Evolutionary conservation across 2,329 filamentous ascomycete species (phyloP).

Genomic region (Cephalotrichum gorgonifer): DNA sequence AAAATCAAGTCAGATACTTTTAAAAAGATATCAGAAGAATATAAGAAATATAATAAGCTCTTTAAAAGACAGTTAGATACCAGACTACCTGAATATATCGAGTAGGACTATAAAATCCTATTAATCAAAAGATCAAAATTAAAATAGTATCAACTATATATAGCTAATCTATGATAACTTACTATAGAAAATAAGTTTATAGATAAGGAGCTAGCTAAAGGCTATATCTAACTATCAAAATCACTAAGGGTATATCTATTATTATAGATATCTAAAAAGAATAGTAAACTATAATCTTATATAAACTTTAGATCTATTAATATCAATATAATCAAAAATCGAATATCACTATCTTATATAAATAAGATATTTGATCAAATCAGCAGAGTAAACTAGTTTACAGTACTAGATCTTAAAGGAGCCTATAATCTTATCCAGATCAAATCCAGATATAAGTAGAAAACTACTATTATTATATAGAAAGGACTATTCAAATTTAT

Average conservation of each 20-base stretch:
- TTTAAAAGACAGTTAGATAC: background rate
- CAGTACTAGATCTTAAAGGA: slow-evolving; percentile 7
- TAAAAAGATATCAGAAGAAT: background rate
- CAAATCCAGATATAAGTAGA: slow-evolving; percentile 8
- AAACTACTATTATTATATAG: slow-evolving; percentile 7
- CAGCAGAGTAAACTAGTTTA: slow-evolving; percentile 6
- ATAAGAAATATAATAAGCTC: background rate
- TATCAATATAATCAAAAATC: slow-evolving; percentile 8
- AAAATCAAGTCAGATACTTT: background rate
- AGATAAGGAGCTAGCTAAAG: background rate
- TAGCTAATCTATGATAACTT: background rate
- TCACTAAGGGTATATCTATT: background rate
- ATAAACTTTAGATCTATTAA: background rate
- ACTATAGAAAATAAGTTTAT: background rate
- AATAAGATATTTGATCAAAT: slow-evolving; percentile 7
- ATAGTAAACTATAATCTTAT: background rate
- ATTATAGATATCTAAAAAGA: background rate
- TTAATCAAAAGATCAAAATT: background rate
- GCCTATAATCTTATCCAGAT: slow-evolving; percentile 6
- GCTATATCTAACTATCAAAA: background rate
- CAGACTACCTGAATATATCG: background rate
- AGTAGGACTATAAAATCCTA: background rate
- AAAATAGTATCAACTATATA: background rate
- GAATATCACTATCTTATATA: slow-evolving; percentile 4
- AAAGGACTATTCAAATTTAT: slow-evolving; percentile 11